phyloP scores from a whole-genome alignment of 129 eudicot genomes.

The Flaveria linearis region DNA sequence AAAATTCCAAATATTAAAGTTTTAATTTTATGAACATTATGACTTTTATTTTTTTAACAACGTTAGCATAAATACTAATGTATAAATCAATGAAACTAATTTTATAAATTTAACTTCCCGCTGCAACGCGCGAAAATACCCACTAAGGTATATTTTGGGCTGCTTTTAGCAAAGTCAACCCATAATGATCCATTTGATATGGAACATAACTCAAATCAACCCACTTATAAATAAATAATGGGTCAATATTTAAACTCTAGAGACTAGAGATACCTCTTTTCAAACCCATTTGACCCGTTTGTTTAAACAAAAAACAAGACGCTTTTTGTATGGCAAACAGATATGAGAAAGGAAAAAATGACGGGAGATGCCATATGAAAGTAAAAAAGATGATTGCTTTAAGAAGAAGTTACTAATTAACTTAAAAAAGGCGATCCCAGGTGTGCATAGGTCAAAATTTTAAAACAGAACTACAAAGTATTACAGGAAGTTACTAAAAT shows the following conservation, averaged over 20 bases:
- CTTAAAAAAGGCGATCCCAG: neutral
- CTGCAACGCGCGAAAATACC: too few species aligned
- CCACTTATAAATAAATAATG: neutral
- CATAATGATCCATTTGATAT: neutral
- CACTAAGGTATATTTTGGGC: neutral
- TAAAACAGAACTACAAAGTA: constrained; percentile 25
- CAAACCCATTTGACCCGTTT: neutral
- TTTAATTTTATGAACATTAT: too few species aligned
- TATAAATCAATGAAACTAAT: too few species aligned
- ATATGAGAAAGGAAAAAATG: neutral
- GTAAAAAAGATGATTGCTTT: constrained; percentile 2
- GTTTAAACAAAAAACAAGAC: neutral
- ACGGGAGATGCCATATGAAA: neutral
- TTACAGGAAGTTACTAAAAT: constrained; percentile 27
- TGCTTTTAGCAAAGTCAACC: neutral
- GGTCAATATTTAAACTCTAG: neutral
- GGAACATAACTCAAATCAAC: neutral
- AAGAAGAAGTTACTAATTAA: neutral
- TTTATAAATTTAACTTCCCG: too few species aligned
- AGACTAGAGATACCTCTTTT: neutral
- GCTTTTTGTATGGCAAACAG: constrained; percentile 20
- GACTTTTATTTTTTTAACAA: too few species aligned
- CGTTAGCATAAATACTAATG: too few species aligned
- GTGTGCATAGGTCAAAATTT: constrained; percentile 17
- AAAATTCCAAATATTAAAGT: too few species aligned